phyloP scores from a whole-genome alignment of 768 basidiomycete species.

The Gloeostereum incarnatum region DNA sequence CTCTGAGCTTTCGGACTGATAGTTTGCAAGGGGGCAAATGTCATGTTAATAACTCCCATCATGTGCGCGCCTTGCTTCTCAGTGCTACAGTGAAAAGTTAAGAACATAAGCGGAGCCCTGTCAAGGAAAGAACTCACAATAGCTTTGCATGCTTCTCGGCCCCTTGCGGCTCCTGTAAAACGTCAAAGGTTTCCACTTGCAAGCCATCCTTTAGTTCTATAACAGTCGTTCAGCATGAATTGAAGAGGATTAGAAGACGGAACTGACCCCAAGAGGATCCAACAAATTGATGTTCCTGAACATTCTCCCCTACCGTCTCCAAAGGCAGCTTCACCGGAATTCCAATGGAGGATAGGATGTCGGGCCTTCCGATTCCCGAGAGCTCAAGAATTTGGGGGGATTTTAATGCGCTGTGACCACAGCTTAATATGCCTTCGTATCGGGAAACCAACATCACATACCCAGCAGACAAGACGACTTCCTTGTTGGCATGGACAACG shows the following conservation, averaged over 20 bases:
- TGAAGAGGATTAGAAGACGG: constrained; percentile 6
- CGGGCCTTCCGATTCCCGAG: constrained; percentile 42
- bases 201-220: constrained; percentile 20
- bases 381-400: constrained; percentile 46
- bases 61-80: constrained; percentile 9
- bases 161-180: constrained; percentile 16
- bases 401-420: constrained; percentile 23
- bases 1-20: constrained; percentile 9
- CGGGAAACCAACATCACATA: constrained; percentile 6
- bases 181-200: constrained; percentile 16
- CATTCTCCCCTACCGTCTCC: constrained; percentile 41
- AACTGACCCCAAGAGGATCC: constrained; percentile 4
- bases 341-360: constrained; percentile 26
- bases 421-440: background rate
- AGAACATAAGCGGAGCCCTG: background rate
- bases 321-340: constrained; percentile 21
- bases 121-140: constrained; percentile 15
- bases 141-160: constrained; percentile 19
- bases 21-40: constrained; percentile 10
- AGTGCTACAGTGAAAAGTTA: constrained; percentile 5
- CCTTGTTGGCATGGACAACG: constrained; percentile 29
- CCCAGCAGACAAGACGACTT: constrained; percentile 42
- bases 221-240: background rate
- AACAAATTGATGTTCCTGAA: constrained; percentile 37
- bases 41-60: constrained; percentile 9